Evolutionary conservation across 495 filamentous ascomycete species (phyloP).

Genomic region (Aspergillus bridgeri): DNA sequence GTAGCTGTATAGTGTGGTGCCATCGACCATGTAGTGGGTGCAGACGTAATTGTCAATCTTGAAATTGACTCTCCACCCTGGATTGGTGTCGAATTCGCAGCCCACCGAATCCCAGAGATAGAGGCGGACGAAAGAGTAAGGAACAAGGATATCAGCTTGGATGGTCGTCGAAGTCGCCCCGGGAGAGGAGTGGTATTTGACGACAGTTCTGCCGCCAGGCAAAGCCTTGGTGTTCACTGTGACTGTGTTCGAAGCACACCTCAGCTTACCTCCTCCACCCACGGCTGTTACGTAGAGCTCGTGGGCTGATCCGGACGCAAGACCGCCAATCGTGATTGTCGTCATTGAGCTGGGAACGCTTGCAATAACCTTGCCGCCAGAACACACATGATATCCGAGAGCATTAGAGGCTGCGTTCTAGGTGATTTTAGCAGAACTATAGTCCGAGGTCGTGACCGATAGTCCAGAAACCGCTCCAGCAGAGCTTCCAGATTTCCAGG

Average conservation of each 20-base stretch:
- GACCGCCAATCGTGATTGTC: slow-evolving; percentile 9
- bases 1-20: too few relatives aligned
- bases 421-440: slow-evolving; percentile 11
- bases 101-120: slow-evolving; percentile 11
- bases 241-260: slow-evolving; percentile 7
- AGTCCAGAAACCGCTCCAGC: slow-evolving; percentile 4
- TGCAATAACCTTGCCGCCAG: background rate
- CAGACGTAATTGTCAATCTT: slow-evolving; percentile 13
- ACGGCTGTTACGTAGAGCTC: slow-evolving; percentile 4
- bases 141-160: slow-evolving; percentile 15
- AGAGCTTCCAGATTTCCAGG: slow-evolving; percentile 1
- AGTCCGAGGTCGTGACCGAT: slow-evolving; percentile 10
- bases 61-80: slow-evolving; percentile 15
- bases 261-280: slow-evolving; percentile 1
- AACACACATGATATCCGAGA: slow-evolving; percentile 15
- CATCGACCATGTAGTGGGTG: slow-evolving; percentile 17
- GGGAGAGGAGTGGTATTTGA: slow-evolving; percentile 11
- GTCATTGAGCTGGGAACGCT: slow-evolving; percentile 15
- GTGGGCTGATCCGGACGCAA: slow-evolving; percentile 2
- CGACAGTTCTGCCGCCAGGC: slow-evolving; percentile 2
- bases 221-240: slow-evolving; percentile 6
- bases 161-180: slow-evolving; percentile 7
- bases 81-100: slow-evolving; percentile 11
- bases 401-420: slow-evolving; percentile 13
- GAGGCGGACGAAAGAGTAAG: slow-evolving; percentile 15